These are phyloP conservation scores for Chaetomiaceae sp. DNA, from an alignment of 2,329 filamentous ascomycete genomes.

Conservation along the genomic window DNA sequence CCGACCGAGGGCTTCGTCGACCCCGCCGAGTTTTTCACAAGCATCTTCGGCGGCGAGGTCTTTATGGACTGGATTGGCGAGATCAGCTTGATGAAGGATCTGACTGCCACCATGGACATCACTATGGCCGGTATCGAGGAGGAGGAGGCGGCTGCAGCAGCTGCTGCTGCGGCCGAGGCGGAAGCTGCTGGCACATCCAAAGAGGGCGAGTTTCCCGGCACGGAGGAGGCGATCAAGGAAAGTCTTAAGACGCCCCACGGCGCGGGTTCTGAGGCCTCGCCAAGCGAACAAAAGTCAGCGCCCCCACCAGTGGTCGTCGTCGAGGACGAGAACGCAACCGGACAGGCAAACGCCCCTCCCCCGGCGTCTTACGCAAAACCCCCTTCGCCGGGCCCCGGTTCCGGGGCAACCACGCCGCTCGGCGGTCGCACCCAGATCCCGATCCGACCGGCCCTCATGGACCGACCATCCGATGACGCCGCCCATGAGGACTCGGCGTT, in stretches of 20 bases:
- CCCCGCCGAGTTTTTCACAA: slow-evolving; percentile 94
- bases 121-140: slow-evolving; percentile 77
- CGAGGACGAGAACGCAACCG: slow-evolving; percentile 31
- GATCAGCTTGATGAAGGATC: slow-evolving; percentile 96
- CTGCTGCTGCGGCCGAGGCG: slow-evolving; percentile 38
- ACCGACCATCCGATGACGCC: slow-evolving; percentile 73
- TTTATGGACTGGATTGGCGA: slow-evolving; percentile 97
- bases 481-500: slow-evolving; percentile 55
- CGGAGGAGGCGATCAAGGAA: slow-evolving; percentile 52
- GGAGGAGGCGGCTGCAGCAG: slow-evolving; percentile 48
- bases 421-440: slow-evolving; percentile 51
- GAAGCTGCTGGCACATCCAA: slow-evolving; percentile 27
- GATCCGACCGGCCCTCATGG: slow-evolving; percentile 80
- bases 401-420: slow-evolving; percentile 37
- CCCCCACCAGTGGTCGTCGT: slow-evolving; percentile 40
- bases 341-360: slow-evolving; percentile 1
- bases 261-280: slow-evolving; percentile 27
- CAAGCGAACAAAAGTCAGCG: slow-evolving; percentile 28
- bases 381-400: slow-evolving; percentile 36
- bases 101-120: slow-evolving; percentile 98
- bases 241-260: slow-evolving; percentile 42
- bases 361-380: slow-evolving; percentile 21
- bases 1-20: slow-evolving; percentile 92
- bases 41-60: slow-evolving; percentile 95
- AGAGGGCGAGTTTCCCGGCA: slow-evolving; percentile 51